Base-by-base conservation (phyloP, 1,139 yeast genomes). In the Blastobotrys persicus region DNA sequence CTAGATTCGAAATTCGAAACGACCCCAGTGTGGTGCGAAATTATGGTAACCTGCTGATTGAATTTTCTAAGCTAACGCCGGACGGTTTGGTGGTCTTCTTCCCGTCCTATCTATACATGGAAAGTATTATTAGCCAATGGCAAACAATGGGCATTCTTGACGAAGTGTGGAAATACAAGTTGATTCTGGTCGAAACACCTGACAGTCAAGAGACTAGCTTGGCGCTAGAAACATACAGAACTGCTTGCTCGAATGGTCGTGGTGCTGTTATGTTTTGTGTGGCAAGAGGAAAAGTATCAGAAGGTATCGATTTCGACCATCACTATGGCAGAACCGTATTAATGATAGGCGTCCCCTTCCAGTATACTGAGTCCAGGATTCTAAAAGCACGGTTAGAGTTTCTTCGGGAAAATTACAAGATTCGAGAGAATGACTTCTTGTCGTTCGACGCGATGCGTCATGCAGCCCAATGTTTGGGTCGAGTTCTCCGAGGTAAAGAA, bases 371-470 rank as follows among this genome's bases (percentile, higher is more conserved):
- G 65, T 89, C 97, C 7, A 82, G 98, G 63, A 92, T 92, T 54
- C 75, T 92, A 58, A 94, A 92, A 61, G 98, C 99, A 0, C 79
- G 98, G 50, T 74, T 92, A 47, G 98, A 94, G 66, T 92, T 92
- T 62, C 70, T 92, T 67, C 77, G 98, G 59, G 98, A 92, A 64
- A 91, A 89, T 63, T 91, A 81, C 64, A 95, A 88, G 60, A 92
- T 92, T 48, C 77, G 88, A 55, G 98, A 92, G 63, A 91, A 88
- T 63, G 98, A 94, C 62, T 92, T 92, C 64, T 69, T 92, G 42
- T 89, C 98, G 18, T 92, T 92, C 76, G 99, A 92, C 70, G 99
- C 99, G 31, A 94, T 92, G 98, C 81, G 99, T 64, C 99, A 92
- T 72, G 99, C 98, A 2, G 98, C 99, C 0, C 99, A 92, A 69